phyloP scores from a whole-genome alignment of 1,284 basidiomycete species.

The Ceratobasidium sp. region DNA sequence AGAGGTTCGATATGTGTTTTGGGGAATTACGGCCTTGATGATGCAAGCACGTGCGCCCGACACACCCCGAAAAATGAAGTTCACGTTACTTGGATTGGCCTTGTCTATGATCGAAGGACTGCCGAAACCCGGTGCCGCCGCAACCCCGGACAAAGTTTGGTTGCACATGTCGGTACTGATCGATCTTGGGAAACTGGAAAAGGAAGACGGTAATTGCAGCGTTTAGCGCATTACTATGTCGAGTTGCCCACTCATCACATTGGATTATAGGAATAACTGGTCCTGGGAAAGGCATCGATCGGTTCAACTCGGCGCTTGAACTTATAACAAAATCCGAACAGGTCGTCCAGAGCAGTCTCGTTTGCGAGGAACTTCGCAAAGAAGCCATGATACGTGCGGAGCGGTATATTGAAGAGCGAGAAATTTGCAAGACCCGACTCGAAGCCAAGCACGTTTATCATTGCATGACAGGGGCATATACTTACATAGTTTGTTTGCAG shows the following conservation, averaged over 20 bases:
- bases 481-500: slow-evolving; percentile 51
- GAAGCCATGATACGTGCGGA: slow-evolving; percentile 55
- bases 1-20: slow-evolving; percentile 78
- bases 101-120: slow-evolving; percentile 41
- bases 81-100: slow-evolving; percentile 29
- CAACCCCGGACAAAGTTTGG: slow-evolving; percentile 74
- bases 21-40: slow-evolving; percentile 77
- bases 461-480: background rate
- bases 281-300: slow-evolving; percentile 24
- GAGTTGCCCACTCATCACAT: background rate
- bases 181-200: slow-evolving; percentile 56
- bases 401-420: slow-evolving; percentile 43
- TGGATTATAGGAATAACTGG: slow-evolving; percentile 8
- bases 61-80: slow-evolving; percentile 35
- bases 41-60: slow-evolving; percentile 56
- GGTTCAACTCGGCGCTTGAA: slow-evolving; percentile 44
- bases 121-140: slow-evolving; percentile 42
- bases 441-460: slow-evolving; percentile 36
- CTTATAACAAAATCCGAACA: slow-evolving; percentile 56
- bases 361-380: slow-evolving; percentile 74
- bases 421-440: slow-evolving; percentile 41
- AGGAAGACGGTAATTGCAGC: slow-evolving; percentile 52
- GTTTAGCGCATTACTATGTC: slow-evolving; percentile 15
- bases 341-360: slow-evolving; percentile 70
- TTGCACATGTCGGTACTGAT: slow-evolving; percentile 73